phyloP scores from a whole-genome alignment of 495 filamentous ascomycete genomes.

The Astrothelium macrocarpum region DNA sequence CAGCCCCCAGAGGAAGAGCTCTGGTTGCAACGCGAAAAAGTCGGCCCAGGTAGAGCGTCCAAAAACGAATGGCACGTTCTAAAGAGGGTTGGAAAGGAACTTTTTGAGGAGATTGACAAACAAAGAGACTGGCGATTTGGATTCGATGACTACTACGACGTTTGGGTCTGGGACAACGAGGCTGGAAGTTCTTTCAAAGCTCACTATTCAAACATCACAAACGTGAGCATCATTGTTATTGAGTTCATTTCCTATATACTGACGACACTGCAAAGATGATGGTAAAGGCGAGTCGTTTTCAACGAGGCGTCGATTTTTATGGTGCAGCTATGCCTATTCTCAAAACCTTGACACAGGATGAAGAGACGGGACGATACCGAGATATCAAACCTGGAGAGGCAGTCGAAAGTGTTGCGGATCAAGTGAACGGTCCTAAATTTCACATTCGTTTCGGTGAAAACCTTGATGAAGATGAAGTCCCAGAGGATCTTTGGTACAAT shows the following conservation, averaged over 20 bases:
- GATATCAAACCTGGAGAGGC: slow-evolving; percentile 35
- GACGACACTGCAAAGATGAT: slow-evolving; percentile 25
- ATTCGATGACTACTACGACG: slow-evolving; percentile 43
- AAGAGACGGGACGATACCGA: slow-evolving; percentile 32
- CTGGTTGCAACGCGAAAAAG: slow-evolving; percentile 39
- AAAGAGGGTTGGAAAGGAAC: slow-evolving; percentile 31
- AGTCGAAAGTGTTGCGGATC: neutral
- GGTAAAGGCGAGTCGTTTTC: slow-evolving; percentile 32
- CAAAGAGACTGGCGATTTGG: slow-evolving; percentile 37
- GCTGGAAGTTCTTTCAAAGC: slow-evolving; percentile 23
- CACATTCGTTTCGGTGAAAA: neutral
- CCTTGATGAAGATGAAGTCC: slow-evolving; percentile 9
- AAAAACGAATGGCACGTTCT: slow-evolving; percentile 36
- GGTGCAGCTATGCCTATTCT: slow-evolving; percentile 30
- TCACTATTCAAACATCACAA: slow-evolving; percentile 24
- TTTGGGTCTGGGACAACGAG: slow-evolving; percentile 43
- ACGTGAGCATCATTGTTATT: slow-evolving; percentile 24
- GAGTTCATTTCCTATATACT: neutral
- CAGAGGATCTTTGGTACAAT: slow-evolving; percentile 33
- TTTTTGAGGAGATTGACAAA: slow-evolving; percentile 35
- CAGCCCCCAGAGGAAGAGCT: slow-evolving; percentile 35
- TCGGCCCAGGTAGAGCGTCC: slow-evolving; percentile 36
- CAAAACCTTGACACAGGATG: slow-evolving; percentile 32
- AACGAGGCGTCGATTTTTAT: slow-evolving; percentile 26
- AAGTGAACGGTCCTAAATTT: neutral